A percentile compares a stretch with the other conserved stretches of the same genome.
phyloP scores from a whole-genome alignment of 805 yeast species.

The Jamesozyma spencerorum region DNA sequence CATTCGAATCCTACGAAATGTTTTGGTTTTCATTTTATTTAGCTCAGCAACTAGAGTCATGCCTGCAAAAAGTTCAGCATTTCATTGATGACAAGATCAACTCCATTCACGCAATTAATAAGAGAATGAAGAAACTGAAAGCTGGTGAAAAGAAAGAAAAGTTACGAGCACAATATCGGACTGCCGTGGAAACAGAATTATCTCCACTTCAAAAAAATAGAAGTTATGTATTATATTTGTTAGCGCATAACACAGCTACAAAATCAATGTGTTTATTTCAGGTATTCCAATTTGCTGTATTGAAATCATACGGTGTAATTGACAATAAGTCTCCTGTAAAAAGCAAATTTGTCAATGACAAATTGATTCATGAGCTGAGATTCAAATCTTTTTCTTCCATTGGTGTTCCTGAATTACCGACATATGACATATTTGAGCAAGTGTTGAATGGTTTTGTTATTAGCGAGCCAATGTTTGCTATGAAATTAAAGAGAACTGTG shows the following conservation, averaged over 20 bases:
- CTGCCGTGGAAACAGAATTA: constrained; percentile 27
- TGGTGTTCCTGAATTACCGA: constrained; percentile 65
- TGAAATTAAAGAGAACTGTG: constrained; percentile 12
- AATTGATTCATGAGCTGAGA: constrained; percentile 43
- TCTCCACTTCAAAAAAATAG: constrained; percentile 30
- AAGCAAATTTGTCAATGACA: constrained; percentile 22
- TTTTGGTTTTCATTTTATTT: constrained; percentile 60
- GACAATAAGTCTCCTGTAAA: constrained; percentile 19
- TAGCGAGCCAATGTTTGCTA: constrained; percentile 12
- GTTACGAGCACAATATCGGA: constrained; percentile 29
- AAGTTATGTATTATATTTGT: constrained; percentile 19
- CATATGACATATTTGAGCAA: constrained; percentile 27
- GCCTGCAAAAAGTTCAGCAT: constrained; percentile 30
- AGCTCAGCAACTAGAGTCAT: constrained; percentile 38
- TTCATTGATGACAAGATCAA: constrained; percentile 31
- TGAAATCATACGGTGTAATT: constrained; percentile 20
- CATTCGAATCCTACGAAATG: constrained; percentile 57
- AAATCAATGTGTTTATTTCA: constrained; percentile 30
- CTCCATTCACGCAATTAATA: constrained; percentile 28
- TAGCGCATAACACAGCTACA: constrained; percentile 18
- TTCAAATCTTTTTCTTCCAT: constrained; percentile 74
- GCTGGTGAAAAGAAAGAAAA: constrained; percentile 42
- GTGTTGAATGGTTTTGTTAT: constrained; percentile 17
- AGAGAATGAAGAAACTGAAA: constrained; percentile 39
- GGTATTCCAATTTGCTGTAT: constrained; percentile 26